These are phyloP conservation scores for Terfezia claveryi DNA, from an alignment of 495 filamentous ascomycete species.

Conservation along the genomic window DNA sequence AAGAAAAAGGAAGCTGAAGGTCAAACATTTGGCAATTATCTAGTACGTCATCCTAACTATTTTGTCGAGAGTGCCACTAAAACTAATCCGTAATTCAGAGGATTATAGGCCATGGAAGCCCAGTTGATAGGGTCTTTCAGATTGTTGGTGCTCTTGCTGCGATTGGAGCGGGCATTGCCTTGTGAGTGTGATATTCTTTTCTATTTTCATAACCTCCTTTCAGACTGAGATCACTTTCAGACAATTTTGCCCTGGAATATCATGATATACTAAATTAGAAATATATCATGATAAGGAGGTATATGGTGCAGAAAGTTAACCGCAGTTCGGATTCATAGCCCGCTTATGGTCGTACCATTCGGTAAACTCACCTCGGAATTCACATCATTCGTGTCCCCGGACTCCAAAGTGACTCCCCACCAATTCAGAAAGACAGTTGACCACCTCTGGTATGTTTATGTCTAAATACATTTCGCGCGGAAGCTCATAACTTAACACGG, in stretches of 20 bases:
- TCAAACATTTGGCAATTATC: constrained; percentile 5
- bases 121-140: constrained; percentile 8
- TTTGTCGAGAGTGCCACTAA: neutral
- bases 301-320: neutral
- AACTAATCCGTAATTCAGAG: constrained; percentile 2
- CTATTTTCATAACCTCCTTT: neutral
- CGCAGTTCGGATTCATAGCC: constrained; percentile 1
- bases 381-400: constrained; percentile 6
- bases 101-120: constrained; percentile 6
- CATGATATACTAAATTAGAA: too few species aligned
- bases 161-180: constrained; percentile 8
- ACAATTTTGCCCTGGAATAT: neutral
- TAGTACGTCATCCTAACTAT: constrained; percentile 3
- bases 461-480: neutral
- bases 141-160: constrained; percentile 6
- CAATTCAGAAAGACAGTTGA: constrained; percentile 8
- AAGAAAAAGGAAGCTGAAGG: constrained; percentile 5
- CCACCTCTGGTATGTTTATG: constrained; percentile 6
- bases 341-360: constrained; percentile 22
- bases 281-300: neutral
- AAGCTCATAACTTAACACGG: neutral
- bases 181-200: constrained; percentile 2
- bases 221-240: neutral
- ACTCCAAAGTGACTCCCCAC: neutral
- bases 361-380: constrained; percentile 10